Evolutionary conservation across 257 asterid species (phyloP).

Genomic region (Petrea volubilis): DNA sequence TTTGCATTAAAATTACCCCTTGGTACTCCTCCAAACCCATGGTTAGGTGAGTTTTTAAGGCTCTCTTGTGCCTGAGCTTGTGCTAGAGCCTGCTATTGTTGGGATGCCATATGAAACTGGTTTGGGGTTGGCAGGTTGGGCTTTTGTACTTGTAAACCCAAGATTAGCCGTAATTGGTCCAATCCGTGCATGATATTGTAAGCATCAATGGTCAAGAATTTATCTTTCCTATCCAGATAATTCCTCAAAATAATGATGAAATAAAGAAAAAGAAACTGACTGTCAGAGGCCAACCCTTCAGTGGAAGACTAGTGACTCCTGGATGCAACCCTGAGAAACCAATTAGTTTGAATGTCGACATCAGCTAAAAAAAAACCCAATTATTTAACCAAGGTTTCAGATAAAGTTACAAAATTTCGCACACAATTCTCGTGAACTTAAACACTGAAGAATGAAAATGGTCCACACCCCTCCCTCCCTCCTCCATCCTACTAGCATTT

Average conservation of each 20-base stretch:
- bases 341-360: conserved; percentile 13
- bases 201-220: conserved; percentile 24
- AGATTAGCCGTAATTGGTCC: conserved; percentile 83
- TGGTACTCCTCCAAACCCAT: conserved; percentile 89
- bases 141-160: conserved; percentile 93
- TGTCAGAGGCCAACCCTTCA: conserved; percentile 99
- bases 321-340: conserved; percentile 72
- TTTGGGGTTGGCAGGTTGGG: conserved; percentile 78
- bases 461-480: too few species aligned
- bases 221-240: background rate
- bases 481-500: too few species aligned
- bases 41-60: conserved; percentile 71
- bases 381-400: background rate
- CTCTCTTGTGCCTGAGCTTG: conserved; percentile 95
- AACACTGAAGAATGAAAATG: background rate
- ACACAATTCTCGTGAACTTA: conserved; percentile 2
- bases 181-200: conserved; percentile 63
- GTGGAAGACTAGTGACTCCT: conserved; percentile 89
- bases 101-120: conserved; percentile 87
- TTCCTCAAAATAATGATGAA: conserved; percentile 18
- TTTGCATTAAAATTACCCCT: conserved; percentile 76
- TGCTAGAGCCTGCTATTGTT: conserved; percentile 92
- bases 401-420: background rate
- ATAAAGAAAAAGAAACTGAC: conserved; percentile 55
- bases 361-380: conserved; percentile 1